Evolutionary conservation across 2,329 filamentous ascomycete genomes (phyloP), one percentile per base, ranked within the genome.

Genomic region (Ramichloridium luteum): DNA sequence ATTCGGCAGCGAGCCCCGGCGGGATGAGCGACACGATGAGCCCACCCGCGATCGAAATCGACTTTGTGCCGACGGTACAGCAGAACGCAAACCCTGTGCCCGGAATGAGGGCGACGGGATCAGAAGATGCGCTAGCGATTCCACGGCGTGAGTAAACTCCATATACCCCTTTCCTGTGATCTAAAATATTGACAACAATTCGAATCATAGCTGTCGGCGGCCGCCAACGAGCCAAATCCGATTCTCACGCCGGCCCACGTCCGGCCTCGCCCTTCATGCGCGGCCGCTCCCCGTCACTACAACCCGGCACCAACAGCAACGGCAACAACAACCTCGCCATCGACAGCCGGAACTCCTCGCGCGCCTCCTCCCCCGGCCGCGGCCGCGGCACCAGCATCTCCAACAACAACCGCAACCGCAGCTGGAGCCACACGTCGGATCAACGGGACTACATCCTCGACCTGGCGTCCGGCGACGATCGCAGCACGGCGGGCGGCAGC

Each of bases 1-100:
- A 33, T 16, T 39, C 36, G 30, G 38, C 40, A 5, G 43, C 41
- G 15, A 52, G 48, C 28, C 50, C 48, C n/a, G 43, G 44, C 16
- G 72, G 74, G 4, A 75, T 71, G 51, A 74, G 71, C 27, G 72
- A 77, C 30, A 70, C 80, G 44, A 90, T 93, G 77, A 80, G 79
- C 3, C 82, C 86, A n/a, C 86, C 86, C 0, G 82, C 86, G 31
- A 94, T 94, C 58, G 93, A 90, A 51, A 90, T 94, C 46, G 82
- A 93, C 53, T 85, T 83, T 55, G 86, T 85, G 11, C 86, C 86
- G 14, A 77, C 77, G 6, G 63, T 70, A 36, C 72, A 72, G 47
- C n/a, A n/a, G n/a, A n/a, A n/a, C n/a, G n/a, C n/a, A n/a, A 38
- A 39, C 13, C 42, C 46, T 2, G 38, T 41, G 11, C 42, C 46